Base-by-base conservation (phyloP, 768 basidiomycete species). In the Hericium rajendrae region DNA sequence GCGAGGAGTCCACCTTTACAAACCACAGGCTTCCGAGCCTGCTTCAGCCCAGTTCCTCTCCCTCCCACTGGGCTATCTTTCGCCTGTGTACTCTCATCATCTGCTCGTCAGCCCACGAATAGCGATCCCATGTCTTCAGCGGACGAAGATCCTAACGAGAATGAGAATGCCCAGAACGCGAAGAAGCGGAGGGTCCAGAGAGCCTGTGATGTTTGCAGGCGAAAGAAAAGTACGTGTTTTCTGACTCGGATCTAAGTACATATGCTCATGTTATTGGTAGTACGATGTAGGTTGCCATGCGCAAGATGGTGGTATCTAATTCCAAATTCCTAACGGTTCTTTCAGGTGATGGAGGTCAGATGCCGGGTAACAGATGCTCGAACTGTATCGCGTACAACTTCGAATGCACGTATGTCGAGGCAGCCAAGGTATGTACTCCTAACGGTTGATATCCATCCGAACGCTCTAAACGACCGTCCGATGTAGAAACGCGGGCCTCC, bases 121-220 rank as follows among this genome's bases (percentile, higher is more conserved):
- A 32, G 6, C 32, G 9, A 10, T 52, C 11, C 50, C 57, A 83
- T 84, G 82, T 86, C 85, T 50, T 86, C 85, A 38, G 77, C 78
- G 57, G 85, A 85, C 66, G 84, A 86, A 40, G 84, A 86, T 32
- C 74, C 70, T 67, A 74, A 79, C 65, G 79, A 81, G 0, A 62
- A 59, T 11, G 63, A 66, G 50, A 16, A 59, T 53, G 2, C 64
- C 4, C 75, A 72, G 3, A 73, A 71, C 18, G 68, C 70, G 18
- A 90, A 91, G 75, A 88, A 87, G 67, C 72, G 88, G 40, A 76
- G 82, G 60, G 78, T 90, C 32, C 86, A 88, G 69, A 72, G 89
- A 28, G 89, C 89, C 6, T 93, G 91, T 66, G 90, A 92, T 65
- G 78, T 84, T 0, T 93, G 91, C 66, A 76, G 91, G 39, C 75